These are phyloP conservation scores for Nothophoma quercina DNA, from an alignment of 2,329 filamentous ascomycete genomes.

Conservation along the genomic window DNA sequence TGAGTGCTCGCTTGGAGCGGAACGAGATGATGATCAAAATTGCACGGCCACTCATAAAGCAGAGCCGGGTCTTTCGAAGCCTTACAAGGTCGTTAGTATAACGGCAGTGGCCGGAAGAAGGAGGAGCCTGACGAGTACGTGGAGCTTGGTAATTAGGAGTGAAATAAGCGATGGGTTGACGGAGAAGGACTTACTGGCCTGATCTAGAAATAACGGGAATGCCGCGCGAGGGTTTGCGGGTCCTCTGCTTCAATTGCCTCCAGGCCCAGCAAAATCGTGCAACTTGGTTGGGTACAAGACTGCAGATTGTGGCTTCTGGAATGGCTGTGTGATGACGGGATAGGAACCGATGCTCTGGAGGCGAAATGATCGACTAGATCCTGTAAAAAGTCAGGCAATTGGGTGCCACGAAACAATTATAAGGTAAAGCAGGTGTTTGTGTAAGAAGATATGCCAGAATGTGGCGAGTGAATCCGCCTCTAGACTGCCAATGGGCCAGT, in stretches of 20 bases:
- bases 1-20: constrained; percentile 49
- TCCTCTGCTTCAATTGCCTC: constrained; percentile 47
- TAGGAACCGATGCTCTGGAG: constrained; percentile 44
- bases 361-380: constrained; percentile 43
- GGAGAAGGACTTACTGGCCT: constrained; percentile 33
- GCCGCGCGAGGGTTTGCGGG: constrained; percentile 41
- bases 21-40: constrained; percentile 46
- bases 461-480: constrained; percentile 48
- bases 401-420: constrained; percentile 25
- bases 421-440: constrained; percentile 28
- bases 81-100: constrained; percentile 44
- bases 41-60: constrained; percentile 44
- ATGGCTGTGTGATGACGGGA: constrained; percentile 40
- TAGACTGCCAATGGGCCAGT: constrained; percentile 45
- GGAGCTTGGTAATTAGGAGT: constrained; percentile 33
- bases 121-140: constrained; percentile 34
- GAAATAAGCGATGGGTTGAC: constrained; percentile 31
- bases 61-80: constrained; percentile 36
- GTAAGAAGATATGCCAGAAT: constrained; percentile 36
- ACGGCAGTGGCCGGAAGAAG: constrained; percentile 29
- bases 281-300: constrained; percentile 39
- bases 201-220: constrained; percentile 35
- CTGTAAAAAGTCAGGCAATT: constrained; percentile 12
- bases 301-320: constrained; percentile 40
- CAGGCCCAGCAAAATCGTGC: constrained; percentile 21